Evolutionary conservation across 805 yeast genomes (phyloP), one percentile per base, ranked within the genome.

Genomic region (Sugiyamaella marilandica): DNA sequence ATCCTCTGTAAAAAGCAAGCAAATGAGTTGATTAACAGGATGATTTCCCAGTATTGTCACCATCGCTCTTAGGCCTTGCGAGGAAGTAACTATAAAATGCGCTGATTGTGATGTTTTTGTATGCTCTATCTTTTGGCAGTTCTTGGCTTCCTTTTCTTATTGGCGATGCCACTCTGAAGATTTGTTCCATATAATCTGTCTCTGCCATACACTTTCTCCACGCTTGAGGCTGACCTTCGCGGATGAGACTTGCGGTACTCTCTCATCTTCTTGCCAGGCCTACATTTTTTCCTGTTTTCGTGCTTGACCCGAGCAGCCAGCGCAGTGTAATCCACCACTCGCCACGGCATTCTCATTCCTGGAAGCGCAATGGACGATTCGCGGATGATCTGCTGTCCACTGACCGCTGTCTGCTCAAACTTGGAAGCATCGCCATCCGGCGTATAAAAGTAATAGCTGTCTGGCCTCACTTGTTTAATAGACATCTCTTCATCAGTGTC

Each of bases 241-340:
- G 47, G 52, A 49, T 50, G 44, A 45, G 16, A 44, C 37, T 52
- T 52, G 18, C 52, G 49, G n/a, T 45, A 47, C 47, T 47, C 46
- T 18, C 65, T 49, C 16, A 56, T 33, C 52, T 56, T 55, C 49
- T 62, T 62, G 14, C 64, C 62, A 2, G 64, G 64, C 10, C 64
- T 21, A 4, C 55, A 36, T 10, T 51, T 39, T 44, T 48, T 55
- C 29, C 46, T 13, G 26, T 43, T 55, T 13, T 61, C 62, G 36
- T 36, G 41, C 24, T 55, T 52, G 8, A 46, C 50, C 44, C 55
- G 48, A 16, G 41, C 50, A 21, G 48, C 55, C 31, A 53, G 41
- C 21, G 34, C 54, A 11, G 55, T 57, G 44, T 46, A 58, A 37
- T 61, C 59, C 10, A 58, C 36, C 10, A 62, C 59, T 46, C 56